Percentiles rank a stretch among this genome's conserved stretches.
phyloP scores from a whole-genome alignment of 2,329 filamentous ascomycete species.

The Fusarium hostae region DNA sequence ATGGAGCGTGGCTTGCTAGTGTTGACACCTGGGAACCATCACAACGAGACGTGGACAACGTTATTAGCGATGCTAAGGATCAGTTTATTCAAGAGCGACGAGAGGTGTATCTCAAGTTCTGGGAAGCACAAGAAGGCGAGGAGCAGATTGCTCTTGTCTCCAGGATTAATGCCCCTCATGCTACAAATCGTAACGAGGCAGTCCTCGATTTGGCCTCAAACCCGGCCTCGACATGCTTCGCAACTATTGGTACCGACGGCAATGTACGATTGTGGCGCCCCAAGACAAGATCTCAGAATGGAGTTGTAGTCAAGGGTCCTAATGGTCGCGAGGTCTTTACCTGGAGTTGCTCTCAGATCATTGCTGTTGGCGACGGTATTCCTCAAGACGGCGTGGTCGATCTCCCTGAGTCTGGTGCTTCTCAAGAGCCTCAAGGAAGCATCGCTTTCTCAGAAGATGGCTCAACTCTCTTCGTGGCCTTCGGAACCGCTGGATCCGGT shows the following conservation, averaged over 20 bases:
- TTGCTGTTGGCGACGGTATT: conserved; percentile 63
- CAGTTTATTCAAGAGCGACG: conserved; percentile 63
- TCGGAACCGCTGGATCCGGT: conserved; percentile 64
- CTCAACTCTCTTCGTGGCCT: conserved; percentile 80
- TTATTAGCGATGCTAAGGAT: conserved; percentile 50
- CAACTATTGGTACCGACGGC: conserved; percentile 85
- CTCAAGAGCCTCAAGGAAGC: conserved; percentile 65
- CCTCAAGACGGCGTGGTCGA: conserved; percentile 54
- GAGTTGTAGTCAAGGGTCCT: conserved; percentile 70
- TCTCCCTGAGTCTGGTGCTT: conserved; percentile 33
- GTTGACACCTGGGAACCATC: conserved; percentile 91
- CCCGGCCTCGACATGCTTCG: conserved; percentile 76
- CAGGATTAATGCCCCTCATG: conserved; percentile 85
- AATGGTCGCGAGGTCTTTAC: conserved; percentile 70
- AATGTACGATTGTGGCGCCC: conserved; percentile 85
- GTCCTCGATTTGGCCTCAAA: conserved; percentile 81
- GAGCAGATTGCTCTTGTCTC: conserved; percentile 79
- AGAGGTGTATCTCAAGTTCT: conserved; percentile 92
- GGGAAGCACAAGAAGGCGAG: conserved; percentile 72
- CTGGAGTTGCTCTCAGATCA: conserved; percentile 77
- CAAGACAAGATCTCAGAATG: conserved; percentile 74
- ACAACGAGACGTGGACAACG: conserved; percentile 69
- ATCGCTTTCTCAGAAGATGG: conserved; percentile 86
- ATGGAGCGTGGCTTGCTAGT: conserved; percentile 91
- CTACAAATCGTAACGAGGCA: conserved; percentile 62